A percentile compares a stretch with the other conserved stretches of the same genome.
These are phyloP conservation scores for Tetracentron sinense DNA, from an alignment of 164 flowering plant species.

Conservation along the genomic window DNA sequence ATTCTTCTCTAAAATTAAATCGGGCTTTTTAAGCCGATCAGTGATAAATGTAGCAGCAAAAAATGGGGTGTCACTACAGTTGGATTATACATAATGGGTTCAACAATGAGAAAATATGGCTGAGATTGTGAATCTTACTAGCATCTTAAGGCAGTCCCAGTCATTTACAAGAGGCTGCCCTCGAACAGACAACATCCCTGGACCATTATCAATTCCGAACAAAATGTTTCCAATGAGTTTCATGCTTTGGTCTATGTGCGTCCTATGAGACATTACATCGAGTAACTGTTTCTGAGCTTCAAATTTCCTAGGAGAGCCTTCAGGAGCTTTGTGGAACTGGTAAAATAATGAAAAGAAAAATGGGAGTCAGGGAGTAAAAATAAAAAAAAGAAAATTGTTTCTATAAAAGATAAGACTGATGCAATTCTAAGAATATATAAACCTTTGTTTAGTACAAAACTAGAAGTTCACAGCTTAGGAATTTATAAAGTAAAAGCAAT, in stretches of 20 bases:
- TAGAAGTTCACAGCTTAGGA: too few species aligned
- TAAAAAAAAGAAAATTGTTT: too few species aligned
- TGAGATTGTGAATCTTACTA: constrained; percentile 41
- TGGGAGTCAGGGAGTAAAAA: too few species aligned
- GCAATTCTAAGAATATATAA: not conserved
- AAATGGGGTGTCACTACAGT: too few species aligned
- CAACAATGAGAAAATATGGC: too few species aligned
- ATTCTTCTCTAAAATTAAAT: not conserved
- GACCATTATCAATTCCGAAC: constrained; percentile 60
- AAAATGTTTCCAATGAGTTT: constrained; percentile 63
- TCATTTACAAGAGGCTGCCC: constrained; percentile 81
- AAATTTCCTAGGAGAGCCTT: constrained; percentile 55
- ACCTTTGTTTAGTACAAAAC: not conserved
- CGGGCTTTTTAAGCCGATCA: not conserved
- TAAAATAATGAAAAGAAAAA: not conserved
- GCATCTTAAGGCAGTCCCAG: constrained; percentile 78
- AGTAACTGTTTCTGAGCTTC: constrained; percentile 59
- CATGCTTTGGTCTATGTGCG: constrained; percentile 62
- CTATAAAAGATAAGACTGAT: not conserved
- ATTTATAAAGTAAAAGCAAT: too few species aligned
- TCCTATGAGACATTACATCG: constrained; percentile 70
- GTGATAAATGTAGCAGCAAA: too few species aligned
- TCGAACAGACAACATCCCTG: constrained; percentile 54
- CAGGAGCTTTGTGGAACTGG: constrained; percentile 73
- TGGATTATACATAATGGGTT: too few species aligned